These are phyloP conservation scores for Abrus precatorius DNA, from an alignment of 306 rosid species.

Conservation along the genomic window DNA sequence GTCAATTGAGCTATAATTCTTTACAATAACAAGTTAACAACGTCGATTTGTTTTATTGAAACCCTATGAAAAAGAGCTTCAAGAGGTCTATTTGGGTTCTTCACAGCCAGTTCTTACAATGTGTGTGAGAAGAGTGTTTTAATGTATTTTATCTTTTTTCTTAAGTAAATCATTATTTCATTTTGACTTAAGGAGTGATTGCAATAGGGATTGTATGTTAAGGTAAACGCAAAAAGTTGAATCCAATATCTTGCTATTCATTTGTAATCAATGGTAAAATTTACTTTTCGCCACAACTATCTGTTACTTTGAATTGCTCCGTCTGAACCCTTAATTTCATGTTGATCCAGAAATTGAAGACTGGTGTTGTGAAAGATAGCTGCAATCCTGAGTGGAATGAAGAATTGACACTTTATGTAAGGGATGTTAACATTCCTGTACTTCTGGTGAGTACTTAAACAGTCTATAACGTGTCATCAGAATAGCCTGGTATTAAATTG, in stretches of 20 bases:
- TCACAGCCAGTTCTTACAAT: not conserved
- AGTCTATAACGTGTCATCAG: not conserved
- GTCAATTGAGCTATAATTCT: not conserved
- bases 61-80: not conserved
- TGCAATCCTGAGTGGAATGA: conserved; percentile 88
- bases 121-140: not conserved
- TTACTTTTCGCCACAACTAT: not conserved
- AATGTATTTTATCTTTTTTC: not conserved
- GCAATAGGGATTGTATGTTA: not conserved
- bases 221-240: conserved; percentile 2
- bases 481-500: conserved; percentile 30
- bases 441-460: conserved; percentile 56
- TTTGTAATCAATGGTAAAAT: not conserved
- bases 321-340: not conserved
- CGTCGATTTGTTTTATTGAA: not conserved
- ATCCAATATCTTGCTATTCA: not conserved
- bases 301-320: not conserved
- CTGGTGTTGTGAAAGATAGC: conserved; percentile 60
- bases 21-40: not conserved
- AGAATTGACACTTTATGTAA: conserved; percentile 71
- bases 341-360: conserved; percentile 67
- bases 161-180: not conserved
- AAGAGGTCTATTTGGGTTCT: not conserved
- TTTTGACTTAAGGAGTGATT: not conserved
- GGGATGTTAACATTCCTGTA: conserved; percentile 57